These are phyloP conservation scores for Metarhizium robertsii DNA, from an alignment of 2,329 filamentous ascomycete species.

Conservation along the genomic window DNA sequence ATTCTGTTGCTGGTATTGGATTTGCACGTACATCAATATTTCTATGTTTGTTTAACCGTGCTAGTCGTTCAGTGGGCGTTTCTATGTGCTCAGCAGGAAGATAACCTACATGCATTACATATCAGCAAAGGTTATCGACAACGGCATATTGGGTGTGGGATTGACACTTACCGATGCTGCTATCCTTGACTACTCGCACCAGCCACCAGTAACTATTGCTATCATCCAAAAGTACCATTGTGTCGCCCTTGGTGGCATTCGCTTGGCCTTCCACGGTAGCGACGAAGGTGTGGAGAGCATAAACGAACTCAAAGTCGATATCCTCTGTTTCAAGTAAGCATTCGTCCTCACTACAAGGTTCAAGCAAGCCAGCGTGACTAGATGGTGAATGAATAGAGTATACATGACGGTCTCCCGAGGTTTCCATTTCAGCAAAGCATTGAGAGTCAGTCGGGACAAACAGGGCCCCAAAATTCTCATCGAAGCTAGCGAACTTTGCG, in stretches of 20 bases:
- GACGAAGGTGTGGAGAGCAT: slow-evolving; percentile 94
- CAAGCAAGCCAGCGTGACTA: slow-evolving; percentile 54
- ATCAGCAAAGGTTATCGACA: not conserved
- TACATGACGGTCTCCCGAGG: not conserved
- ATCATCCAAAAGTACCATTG: slow-evolving; percentile 95
- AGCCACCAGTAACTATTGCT: slow-evolving; percentile 99
- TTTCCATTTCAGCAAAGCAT: not conserved
- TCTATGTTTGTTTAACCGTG: slow-evolving; percentile 91
- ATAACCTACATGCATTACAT: slow-evolving; percentile 55
- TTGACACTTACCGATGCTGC: slow-evolving; percentile 63
- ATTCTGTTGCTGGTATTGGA: not conserved
- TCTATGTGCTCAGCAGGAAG: slow-evolving; percentile 97
- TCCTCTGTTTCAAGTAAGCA: slow-evolving; percentile 95
- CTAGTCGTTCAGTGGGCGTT: slow-evolving; percentile 88
- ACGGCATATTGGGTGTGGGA: slow-evolving; percentile 1
- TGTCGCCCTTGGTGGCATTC: slow-evolving; percentile 96
- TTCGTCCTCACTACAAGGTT: slow-evolving; percentile 65
- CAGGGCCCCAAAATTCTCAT: not conserved
- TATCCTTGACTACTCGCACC: slow-evolving; percentile 93
- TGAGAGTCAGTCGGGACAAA: not conserved
- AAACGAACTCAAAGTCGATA: slow-evolving; percentile 99
- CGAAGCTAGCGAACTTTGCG: not conserved
- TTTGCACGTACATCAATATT: slow-evolving; percentile 76
- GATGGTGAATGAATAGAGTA: slow-evolving; percentile 16
- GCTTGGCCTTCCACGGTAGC: slow-evolving; percentile 97